Conservation (phyloP, 148 eudicot genomes). For the Dianthus caryophyllus region DNA sequence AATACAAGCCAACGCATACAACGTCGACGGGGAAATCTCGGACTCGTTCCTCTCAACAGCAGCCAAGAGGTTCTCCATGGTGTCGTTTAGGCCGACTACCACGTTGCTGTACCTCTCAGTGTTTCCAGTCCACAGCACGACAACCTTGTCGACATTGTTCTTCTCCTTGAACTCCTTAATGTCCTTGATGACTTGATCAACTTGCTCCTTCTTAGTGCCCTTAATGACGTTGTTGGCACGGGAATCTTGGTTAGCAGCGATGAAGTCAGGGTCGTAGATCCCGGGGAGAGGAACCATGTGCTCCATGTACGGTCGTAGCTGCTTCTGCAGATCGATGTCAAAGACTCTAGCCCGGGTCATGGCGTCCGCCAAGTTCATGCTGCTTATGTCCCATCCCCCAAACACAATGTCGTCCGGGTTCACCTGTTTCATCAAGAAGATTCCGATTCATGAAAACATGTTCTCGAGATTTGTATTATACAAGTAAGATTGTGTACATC, state of each 20-base stretch:
- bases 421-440: conserved; percentile 39
- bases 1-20: conserved; percentile 84
- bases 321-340: conserved; percentile 96
- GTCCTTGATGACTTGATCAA: conserved; percentile 76
- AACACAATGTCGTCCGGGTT: conserved; percentile 90
- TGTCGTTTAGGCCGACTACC: conserved; percentile 84
- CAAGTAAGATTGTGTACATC: too few relatives aligned
- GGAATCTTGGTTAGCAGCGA: conserved; percentile 88
- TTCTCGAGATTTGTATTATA: too few relatives aligned
- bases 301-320: conserved; percentile 96
- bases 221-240: conserved; percentile 89
- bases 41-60: conserved; percentile 73
- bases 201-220: conserved; percentile 85
- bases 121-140: conserved; percentile 96
- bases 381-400: conserved; percentile 97
- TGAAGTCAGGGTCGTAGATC: conserved; percentile 87
- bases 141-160: conserved; percentile 90
- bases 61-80: conserved; percentile 68
- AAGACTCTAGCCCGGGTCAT: conserved; percentile 88
- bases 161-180: conserved; percentile 95
- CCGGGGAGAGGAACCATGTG: conserved; percentile 94
- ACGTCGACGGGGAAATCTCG: conserved; percentile 90
- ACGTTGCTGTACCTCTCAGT: conserved; percentile 96
- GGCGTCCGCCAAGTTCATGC: conserved; percentile 92
- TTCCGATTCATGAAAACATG: conserved; percentile 7